phyloP scores from a whole-genome alignment of 495 filamentous ascomycete genomes.

The Xeromyces bisporus region DNA sequence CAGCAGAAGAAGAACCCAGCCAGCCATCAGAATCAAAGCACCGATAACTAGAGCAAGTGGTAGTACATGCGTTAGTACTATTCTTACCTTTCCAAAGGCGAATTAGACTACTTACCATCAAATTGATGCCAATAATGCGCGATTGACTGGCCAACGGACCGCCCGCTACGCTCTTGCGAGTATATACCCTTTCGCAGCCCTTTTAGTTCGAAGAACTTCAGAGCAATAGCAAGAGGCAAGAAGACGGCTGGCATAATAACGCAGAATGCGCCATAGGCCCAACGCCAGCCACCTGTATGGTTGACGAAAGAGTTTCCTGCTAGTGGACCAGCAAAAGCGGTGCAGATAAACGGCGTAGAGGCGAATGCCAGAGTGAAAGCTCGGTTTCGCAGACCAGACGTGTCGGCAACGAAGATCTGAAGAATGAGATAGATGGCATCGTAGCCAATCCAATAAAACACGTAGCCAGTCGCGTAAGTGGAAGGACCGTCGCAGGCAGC shows the following conservation, averaged over 20 bases:
- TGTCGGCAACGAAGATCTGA: constrained; percentile 50
- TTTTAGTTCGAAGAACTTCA: constrained; percentile 41
- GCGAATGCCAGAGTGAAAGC: constrained; percentile 43
- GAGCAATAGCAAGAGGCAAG: constrained; percentile 34
- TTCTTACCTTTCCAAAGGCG: too few relatives aligned
- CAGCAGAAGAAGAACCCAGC: constrained; percentile 44
- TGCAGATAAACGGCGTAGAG: constrained; percentile 49
- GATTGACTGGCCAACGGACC: constrained; percentile 30
- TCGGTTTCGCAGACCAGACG: constrained; percentile 44
- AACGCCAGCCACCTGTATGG: constrained; percentile 38
- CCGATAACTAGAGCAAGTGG: constrained; percentile 31
- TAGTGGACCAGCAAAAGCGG: constrained; percentile 23
- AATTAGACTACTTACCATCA: constrained; percentile 31
- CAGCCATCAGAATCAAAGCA: constrained; percentile 37
- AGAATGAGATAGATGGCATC: constrained; percentile 41
- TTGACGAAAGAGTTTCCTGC: constrained; percentile 28
- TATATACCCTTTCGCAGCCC: constrained; percentile 31
- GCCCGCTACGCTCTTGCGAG: constrained; percentile 21
- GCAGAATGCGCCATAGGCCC: constrained; percentile 45
- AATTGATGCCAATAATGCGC: constrained; percentile 42
- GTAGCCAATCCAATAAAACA: constrained; percentile 41
- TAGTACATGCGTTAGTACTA: too few relatives aligned
- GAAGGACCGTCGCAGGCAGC: constrained; percentile 30
- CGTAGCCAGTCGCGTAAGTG: constrained; percentile 32
- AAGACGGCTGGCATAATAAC: constrained; percentile 42